These are phyloP conservation scores for Mucor mucedo DNA, from an alignment of 371 early-diverging fungal species.

Conservation along the genomic window DNA sequence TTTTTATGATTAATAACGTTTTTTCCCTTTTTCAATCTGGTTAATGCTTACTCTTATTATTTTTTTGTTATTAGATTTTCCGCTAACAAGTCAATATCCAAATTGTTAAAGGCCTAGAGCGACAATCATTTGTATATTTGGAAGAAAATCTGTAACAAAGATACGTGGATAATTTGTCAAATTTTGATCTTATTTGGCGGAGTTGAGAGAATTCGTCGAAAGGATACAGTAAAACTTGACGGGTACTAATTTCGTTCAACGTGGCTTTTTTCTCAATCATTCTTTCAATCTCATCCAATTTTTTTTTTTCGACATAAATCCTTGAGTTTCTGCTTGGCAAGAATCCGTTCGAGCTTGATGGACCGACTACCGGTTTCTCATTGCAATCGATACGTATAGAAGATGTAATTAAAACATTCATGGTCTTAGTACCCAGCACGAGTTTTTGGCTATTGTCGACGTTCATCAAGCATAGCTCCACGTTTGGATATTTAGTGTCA, in stretches of 20 bases:
- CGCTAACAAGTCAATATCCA: background rate
- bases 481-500: conserved; percentile 16
- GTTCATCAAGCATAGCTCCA: conserved; percentile 9
- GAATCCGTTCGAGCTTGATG: conserved; percentile 31
- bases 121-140: conserved; percentile 14
- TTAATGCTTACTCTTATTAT: no score
- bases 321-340: conserved; percentile 10
- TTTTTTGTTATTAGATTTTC: no score
- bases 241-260: conserved; percentile 16
- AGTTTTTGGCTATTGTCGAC: conserved; percentile 24
- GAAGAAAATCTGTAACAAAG: conserved; percentile 9
- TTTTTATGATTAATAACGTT: no score
- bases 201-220: conserved; percentile 11
- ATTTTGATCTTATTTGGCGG: background rate
- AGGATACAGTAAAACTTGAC: conserved; percentile 23
- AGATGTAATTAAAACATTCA: conserved; percentile 27
- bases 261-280: conserved; percentile 4
- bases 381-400: background rate
- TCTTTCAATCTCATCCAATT: conserved; percentile 18
- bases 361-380: conserved; percentile 17
- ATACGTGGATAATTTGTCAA: conserved; percentile 22
- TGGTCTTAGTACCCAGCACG: conserved; percentile 29
- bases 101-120: conserved; percentile 3
- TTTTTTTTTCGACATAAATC: background rate
- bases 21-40: no score